Evolutionary conservation across 169 alveolate genomes (phyloP), one percentile per base, ranked within the genome.

Genomic region (Eimeria necatrix): DNA sequence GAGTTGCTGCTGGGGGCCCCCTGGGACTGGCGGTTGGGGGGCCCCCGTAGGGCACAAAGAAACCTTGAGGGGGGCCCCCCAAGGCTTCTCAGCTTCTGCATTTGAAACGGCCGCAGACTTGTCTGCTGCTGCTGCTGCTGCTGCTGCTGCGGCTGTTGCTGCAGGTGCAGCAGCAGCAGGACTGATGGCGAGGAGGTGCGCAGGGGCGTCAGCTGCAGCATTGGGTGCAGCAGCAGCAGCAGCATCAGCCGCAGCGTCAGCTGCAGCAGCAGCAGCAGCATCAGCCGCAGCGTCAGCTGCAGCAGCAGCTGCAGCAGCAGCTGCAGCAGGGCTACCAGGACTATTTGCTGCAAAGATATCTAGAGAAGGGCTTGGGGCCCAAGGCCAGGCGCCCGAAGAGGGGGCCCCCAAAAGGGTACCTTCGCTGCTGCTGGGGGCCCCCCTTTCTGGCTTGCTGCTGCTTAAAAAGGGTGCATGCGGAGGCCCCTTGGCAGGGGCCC

Each of bases 351-450:
- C 7, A 22, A 48, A 22, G 18, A 48, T 5, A 8, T 32, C 53
- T n/a, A 26, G 83, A 16, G 52, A 71, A 76, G 83, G 83, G 83
- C 53, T 71, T 10, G 20, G 51, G 46, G 83, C 83, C 87, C 87
- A 76, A 4, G 87, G 24, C 59, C 24, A 76, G 87, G 61, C 14
- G 41, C 61, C 8, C n/a, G 24, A 6, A 14, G 26, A 20, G 59
- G 41, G 59, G 32, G 22, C 61, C 61, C 87, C 14, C 24, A 4
- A 8, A 5, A 49, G 61, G 46, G 87, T 5, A 56, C 61, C 87
- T 49, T 76, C 26, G 5, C 3, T 26, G 24, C 12, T 26, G 6
- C 14, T 14, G 64, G 32, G 46, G 24, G 83, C 83, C 48, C 52
- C 52, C 52, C 49, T 49, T 32, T 0, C 24, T 46, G 26, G 26